Conservation (phyloP, 345 rosid genomes). For the Arabidopsis suecica region DNA sequence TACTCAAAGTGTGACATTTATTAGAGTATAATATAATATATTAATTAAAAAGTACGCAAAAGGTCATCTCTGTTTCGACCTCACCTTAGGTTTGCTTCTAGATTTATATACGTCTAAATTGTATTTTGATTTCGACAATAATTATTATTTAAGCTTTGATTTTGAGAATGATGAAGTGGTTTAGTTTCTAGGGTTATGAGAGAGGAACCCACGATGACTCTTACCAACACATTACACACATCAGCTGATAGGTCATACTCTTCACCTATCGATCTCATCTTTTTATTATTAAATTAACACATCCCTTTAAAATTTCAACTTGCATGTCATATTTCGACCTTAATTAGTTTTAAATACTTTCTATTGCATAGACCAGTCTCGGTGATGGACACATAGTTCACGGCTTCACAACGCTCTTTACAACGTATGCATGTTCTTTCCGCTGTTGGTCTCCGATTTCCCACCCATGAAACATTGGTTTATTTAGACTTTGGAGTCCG, state of each 20-base stretch:
- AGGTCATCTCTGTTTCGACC: slow-evolving; percentile 25
- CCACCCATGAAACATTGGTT: background rate
- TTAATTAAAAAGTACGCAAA: slow-evolving; percentile 13
- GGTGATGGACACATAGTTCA: background rate
- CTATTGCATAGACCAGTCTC: background rate
- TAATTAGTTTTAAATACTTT: background rate
- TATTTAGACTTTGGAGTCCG: background rate
- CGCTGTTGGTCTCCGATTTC: background rate
- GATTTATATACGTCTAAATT: background rate
- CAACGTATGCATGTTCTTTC: background rate
- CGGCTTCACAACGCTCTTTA: background rate
- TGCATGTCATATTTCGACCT: background rate
- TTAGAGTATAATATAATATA: too few species aligned
- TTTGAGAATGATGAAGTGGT: background rate
- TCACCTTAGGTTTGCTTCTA: slow-evolving; percentile 13
- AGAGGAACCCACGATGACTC: slow-evolving; percentile 39
- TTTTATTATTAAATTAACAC: background rate
- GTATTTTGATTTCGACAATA: too few species aligned
- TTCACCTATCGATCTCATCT: background rate
- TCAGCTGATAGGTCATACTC: slow-evolving; percentile 6
- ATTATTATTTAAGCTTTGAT: too few species aligned
- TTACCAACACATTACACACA: background rate
- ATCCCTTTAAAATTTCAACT: slow-evolving; percentile 7
- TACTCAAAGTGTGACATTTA: slow-evolving; percentile 14
- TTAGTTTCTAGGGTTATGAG: background rate